These are phyloP conservation scores for Mrakia hoshinonis DNA, from an alignment of 768 basidiomycete species.

Conservation along the genomic window DNA sequence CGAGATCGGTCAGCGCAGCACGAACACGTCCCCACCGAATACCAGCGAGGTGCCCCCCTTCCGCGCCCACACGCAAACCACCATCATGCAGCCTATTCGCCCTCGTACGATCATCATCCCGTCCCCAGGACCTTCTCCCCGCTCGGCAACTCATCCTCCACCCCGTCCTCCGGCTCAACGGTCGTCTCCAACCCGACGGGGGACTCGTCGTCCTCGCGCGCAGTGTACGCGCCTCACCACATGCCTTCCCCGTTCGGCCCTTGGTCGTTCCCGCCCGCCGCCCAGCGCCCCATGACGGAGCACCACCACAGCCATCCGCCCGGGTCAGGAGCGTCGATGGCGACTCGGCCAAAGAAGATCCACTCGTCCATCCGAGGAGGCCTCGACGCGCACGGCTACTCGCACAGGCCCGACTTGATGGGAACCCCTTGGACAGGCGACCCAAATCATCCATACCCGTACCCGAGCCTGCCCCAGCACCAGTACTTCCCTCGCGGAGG, in stretches of 20 bases:
- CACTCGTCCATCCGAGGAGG: neutral
- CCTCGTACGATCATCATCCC: neutral
- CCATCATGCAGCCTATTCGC: neutral
- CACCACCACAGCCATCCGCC: neutral
- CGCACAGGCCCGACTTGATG: neutral
- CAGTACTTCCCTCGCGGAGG: no score
- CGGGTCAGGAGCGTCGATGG: neutral
- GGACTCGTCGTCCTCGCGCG: neutral
- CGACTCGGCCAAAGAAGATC: neutral
- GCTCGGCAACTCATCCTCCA: neutral
- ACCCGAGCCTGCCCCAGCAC: neutral
- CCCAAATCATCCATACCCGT: neutral
- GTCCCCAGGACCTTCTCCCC: neutral
- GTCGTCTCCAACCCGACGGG: neutral
- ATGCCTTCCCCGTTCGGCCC: neutral
- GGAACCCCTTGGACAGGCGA: neutral
- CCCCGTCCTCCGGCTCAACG: neutral
- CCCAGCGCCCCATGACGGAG: neutral
- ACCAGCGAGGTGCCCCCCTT: neutral
- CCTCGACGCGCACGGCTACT: conserved; percentile 9
- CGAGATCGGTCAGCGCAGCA: neutral
- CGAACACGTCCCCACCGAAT: neutral
- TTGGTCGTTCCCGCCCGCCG: no score
- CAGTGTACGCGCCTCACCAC: neutral
- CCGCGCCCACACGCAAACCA: no score